These are phyloP conservation scores for Apostasia ramifera DNA, from an alignment of 106 monocot species.

Conservation along the genomic window DNA sequence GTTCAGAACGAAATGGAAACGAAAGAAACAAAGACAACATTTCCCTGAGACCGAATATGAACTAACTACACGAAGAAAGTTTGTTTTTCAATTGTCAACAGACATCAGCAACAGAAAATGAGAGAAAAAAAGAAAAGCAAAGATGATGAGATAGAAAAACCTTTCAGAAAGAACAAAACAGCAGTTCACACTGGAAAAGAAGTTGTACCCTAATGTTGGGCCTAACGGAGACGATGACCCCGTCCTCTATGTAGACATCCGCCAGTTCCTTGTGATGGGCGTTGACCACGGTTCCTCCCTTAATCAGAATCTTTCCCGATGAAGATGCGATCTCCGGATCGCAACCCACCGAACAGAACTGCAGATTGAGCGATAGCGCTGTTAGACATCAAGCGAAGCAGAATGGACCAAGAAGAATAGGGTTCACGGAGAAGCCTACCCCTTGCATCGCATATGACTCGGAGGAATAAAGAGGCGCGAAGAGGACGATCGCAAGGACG, in stretches of 20 bases:
- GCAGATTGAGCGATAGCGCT: not conserved
- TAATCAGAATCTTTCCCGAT: constrained; percentile 65
- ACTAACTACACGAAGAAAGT: not conserved
- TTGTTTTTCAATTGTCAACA: not conserved
- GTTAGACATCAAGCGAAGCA: not conserved
- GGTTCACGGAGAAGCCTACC: not conserved
- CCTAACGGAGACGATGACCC: constrained; percentile 57
- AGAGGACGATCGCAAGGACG: not conserved
- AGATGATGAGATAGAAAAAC: too few relatives aligned
- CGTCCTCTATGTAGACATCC: constrained; percentile 91
- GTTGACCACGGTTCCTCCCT: constrained; percentile 95
- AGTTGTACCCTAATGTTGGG: constrained; percentile 56
- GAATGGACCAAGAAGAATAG: not conserved
- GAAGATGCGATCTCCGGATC: constrained; percentile 9
- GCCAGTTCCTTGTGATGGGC: constrained; percentile 84
- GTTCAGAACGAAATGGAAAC: too few relatives aligned
- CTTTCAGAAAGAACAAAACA: too few relatives aligned
- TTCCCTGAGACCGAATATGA: not conserved
- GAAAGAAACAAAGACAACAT: not conserved
- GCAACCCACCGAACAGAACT: constrained; percentile 39
- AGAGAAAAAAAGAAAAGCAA: not conserved
- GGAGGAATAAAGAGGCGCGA: not conserved
- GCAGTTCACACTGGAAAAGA: not conserved
- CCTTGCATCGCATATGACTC: constrained; percentile 3
- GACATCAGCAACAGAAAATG: not conserved